These are phyloP conservation scores for Fistulinella prunicolor DNA, from an alignment of 768 basidiomycete genomes.

Conservation along the genomic window DNA sequence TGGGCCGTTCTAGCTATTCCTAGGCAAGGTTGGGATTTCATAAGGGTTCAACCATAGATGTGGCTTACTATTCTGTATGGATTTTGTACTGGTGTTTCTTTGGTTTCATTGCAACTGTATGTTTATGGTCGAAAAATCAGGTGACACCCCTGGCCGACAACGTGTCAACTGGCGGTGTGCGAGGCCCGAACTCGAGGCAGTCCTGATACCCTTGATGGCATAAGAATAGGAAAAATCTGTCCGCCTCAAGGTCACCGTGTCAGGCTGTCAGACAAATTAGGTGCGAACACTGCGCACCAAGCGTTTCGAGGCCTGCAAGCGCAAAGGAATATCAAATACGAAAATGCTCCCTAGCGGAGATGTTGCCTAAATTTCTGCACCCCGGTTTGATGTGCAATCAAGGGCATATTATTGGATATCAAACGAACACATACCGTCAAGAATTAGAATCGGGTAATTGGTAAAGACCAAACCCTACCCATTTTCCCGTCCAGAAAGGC, in stretches of 20 bases:
- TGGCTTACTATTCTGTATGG: conserved; percentile 9
- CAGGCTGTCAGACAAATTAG: conserved; percentile 10
- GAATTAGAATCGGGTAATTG: too few relatives aligned
- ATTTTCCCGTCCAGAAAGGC: neutral
- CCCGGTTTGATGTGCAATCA: conserved; percentile 14
- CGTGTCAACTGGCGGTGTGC: conserved; percentile 13
- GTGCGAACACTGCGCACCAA: conserved; percentile 14
- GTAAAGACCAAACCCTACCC: too few relatives aligned
- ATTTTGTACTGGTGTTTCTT: conserved; percentile 4
- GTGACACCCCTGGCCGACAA: conserved; percentile 8
- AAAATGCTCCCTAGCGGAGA: conserved; percentile 5
- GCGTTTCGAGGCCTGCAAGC: conserved; percentile 4
- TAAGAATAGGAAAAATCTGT: conserved; percentile 11
- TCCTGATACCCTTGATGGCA: conserved; percentile 9
- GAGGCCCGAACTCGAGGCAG: conserved; percentile 20
- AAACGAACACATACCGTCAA: too few relatives aligned
- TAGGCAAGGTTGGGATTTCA: conserved; percentile 15
- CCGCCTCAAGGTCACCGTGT: conserved; percentile 5
- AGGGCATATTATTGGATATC: too few relatives aligned
- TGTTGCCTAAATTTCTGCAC: neutral
- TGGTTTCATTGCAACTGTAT: conserved; percentile 1
- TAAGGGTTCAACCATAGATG: conserved; percentile 19
- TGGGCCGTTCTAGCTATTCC: conserved; percentile 16
- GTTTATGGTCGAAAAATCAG: neutral
- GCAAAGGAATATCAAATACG: conserved; percentile 21